A percentile compares a stretch with the other conserved stretches of the same genome.
Conservation (phyloP, 257 asterid genomes). For the Solanum bulbocastanum region DNA sequence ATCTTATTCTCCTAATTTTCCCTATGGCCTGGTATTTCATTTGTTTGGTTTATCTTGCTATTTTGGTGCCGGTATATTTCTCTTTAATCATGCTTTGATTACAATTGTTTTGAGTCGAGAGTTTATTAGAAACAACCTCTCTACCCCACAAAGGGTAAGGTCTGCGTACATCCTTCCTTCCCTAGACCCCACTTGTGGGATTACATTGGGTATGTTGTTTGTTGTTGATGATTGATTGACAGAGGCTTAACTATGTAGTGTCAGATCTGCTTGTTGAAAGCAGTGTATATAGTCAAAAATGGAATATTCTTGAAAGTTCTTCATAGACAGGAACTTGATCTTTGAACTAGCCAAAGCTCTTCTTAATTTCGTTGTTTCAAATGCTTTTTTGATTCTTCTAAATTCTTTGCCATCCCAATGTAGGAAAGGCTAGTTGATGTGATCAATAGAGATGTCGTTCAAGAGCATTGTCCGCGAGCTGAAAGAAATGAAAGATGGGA, state of each 20-base stretch:
- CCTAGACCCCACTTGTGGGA: neutral
- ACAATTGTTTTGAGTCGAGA: neutral
- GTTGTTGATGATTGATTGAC: neutral
- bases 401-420: neutral
- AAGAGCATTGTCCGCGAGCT: constrained; percentile 17
- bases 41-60: neutral
- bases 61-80: neutral
- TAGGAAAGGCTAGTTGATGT: neutral
- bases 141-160: neutral
- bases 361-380: neutral
- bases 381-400: neutral
- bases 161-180: no score
- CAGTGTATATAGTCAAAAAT: neutral
- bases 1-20: neutral
- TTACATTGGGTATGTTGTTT: neutral
- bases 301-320: neutral
- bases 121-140: neutral
- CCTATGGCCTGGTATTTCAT: neutral
- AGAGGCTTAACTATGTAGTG: neutral
- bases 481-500: constrained; percentile 19
- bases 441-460: constrained; percentile 11
- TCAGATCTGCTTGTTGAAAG: neutral
- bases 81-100: neutral
- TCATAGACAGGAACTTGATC: neutral
- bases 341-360: neutral